Conservation (phyloP, 441 rosid species). For the Raphanus hybrid region DNA sequence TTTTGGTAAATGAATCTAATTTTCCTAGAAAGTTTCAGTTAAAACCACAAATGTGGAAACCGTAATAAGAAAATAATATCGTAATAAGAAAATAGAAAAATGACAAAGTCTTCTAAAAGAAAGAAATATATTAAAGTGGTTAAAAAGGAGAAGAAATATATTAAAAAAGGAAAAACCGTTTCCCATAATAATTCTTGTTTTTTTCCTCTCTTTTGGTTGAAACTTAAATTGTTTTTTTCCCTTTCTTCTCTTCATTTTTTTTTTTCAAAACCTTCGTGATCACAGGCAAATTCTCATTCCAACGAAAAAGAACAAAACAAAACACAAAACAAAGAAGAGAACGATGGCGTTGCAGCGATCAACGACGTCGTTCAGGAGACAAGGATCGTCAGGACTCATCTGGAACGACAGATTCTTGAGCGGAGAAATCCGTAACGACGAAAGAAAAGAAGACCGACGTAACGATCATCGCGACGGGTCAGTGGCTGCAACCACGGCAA, state of each 20-base stretch:
- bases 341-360: conserved; percentile 62
- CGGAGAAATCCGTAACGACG: conserved; percentile 46
- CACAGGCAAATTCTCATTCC: conserved; percentile 18
- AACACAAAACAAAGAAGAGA: background rate
- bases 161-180: background rate
- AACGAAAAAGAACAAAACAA: background rate
- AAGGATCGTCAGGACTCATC: conserved; percentile 65
- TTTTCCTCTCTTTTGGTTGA: background rate
- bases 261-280: background rate
- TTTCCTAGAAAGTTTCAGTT: conserved; percentile 2
- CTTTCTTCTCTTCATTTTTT: background rate
- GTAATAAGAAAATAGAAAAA: background rate
- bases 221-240: background rate
- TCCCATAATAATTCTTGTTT: conserved; percentile 9
- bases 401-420: conserved; percentile 63
- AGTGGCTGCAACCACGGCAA: background rate
- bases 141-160: background rate
- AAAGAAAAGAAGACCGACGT: conserved; percentile 39
- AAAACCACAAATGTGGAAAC: conserved; percentile 15
- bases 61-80: conserved; percentile 5
- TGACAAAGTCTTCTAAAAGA: background rate
- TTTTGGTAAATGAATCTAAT: conserved; percentile 15
- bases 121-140: too few species aligned
- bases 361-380: conserved; percentile 62
- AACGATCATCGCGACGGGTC: conserved; percentile 34